phyloP scores from a whole-genome alignment of 352 stramenopile genomes.

The Thraustotheca clavata region DNA sequence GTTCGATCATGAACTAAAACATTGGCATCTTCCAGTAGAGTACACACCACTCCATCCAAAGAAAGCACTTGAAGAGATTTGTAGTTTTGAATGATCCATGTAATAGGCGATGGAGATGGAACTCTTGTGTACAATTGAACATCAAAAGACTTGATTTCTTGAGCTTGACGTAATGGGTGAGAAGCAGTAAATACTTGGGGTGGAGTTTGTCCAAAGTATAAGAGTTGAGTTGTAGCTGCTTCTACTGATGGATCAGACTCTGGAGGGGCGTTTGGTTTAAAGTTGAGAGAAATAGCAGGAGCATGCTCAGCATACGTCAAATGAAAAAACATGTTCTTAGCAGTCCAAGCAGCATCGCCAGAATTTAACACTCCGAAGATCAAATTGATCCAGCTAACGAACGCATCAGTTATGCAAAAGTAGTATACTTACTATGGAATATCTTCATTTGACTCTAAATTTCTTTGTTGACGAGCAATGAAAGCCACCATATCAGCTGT shows the following conservation, averaged over 20 bases:
- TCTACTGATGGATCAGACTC: conserved; percentile 44
- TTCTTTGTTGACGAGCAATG: background rate
- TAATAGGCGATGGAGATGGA: background rate
- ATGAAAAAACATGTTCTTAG: conserved; percentile 96
- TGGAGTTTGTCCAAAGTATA: conserved; percentile 98
- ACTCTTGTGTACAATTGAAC: background rate
- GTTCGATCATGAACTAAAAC: background rate
- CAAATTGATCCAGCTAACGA: conserved; percentile 96
- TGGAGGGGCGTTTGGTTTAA: conserved; percentile 90
- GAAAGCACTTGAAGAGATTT: background rate
- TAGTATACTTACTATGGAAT: background rate
- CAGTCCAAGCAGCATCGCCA: conserved; percentile 85
- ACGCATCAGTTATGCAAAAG: too few species aligned
- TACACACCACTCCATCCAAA: background rate
- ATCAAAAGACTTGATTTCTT: too few species aligned
- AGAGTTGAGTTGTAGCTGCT: conserved; percentile 97
- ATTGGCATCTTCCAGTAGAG: background rate
- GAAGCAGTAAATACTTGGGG: conserved; percentile 88
- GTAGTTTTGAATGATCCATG: background rate
- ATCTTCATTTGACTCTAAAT: conserved; percentile 1
- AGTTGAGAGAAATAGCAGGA: conserved; percentile 92
- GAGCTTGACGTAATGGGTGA: conserved; percentile 69
- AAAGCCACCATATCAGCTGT: conserved; percentile 24
- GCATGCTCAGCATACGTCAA: conserved; percentile 75
- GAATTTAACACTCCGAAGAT: conserved; percentile 99